A percentile compares a stretch with the other conserved stretches of the same genome.
These are phyloP conservation scores for Aquanectria penicillioides DNA, from an alignment of 2,329 filamentous ascomycete genomes.

Conservation along the genomic window DNA sequence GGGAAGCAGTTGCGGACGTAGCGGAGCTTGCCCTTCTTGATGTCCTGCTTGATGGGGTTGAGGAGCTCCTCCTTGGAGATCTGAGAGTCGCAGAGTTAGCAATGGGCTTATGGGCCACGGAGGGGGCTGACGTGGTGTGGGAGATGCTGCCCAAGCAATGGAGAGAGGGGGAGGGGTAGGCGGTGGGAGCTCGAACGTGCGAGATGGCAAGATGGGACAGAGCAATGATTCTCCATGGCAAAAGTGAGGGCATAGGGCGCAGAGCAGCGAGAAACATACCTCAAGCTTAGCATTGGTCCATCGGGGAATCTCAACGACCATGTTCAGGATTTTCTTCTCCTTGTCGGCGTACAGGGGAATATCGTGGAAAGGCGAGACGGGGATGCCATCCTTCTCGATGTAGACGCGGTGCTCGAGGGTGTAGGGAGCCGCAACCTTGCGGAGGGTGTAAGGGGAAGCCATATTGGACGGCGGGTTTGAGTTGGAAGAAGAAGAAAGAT, in stretches of 20 bases:
- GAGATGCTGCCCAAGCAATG: constrained; percentile 17
- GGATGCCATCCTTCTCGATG: constrained; percentile 96
- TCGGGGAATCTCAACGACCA: constrained; percentile 98
- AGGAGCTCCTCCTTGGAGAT: constrained; percentile 99
- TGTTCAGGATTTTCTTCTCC: constrained; percentile 96
- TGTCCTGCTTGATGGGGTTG: constrained; percentile 99
- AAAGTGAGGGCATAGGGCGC: not conserved
- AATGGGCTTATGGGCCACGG: constrained; percentile 2
- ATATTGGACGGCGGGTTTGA: constrained; percentile 51
- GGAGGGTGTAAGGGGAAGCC: constrained; percentile 79
- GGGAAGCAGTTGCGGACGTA: constrained; percentile 99
- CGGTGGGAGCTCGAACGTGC: constrained; percentile 25
- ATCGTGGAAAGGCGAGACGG: constrained; percentile 97
- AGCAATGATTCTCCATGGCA: not conserved
- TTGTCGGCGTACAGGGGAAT: constrained; percentile 97
- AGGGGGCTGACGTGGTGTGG: constrained; percentile 6
- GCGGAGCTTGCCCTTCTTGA: constrained; percentile 99
- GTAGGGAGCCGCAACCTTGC: constrained; percentile 90
- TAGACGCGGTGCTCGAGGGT: constrained; percentile 97
- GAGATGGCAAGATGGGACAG: not conserved
- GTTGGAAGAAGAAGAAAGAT: constrained; percentile 54
- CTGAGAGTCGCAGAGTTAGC: constrained; percentile 58
- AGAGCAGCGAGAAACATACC: constrained; percentile 63
- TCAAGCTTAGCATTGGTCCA: constrained; percentile 99
- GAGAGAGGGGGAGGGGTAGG: constrained; percentile 21